Evolutionary conservation across 106 monocot species (phyloP).

Genomic region (Acorus gramineus): DNA sequence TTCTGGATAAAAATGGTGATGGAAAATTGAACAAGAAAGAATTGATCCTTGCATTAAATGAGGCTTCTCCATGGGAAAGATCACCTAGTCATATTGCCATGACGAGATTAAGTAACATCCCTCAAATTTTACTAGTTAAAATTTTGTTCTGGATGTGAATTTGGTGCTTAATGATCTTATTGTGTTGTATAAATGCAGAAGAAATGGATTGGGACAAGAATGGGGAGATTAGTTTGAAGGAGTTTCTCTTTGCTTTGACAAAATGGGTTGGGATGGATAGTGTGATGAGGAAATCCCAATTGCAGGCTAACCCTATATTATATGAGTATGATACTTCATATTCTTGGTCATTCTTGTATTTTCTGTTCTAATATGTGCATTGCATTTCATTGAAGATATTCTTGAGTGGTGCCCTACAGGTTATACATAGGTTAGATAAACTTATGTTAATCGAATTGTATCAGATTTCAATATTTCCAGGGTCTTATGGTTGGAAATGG

Average conservation of each 20-base stretch:
- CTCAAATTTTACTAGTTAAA: neutral
- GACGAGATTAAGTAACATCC: constrained; percentile 15
- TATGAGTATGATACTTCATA: too few relatives aligned
- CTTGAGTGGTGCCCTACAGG: too few relatives aligned
- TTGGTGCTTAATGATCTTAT: neutral
- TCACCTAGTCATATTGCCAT: constrained; percentile 11
- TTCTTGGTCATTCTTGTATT: too few relatives aligned
- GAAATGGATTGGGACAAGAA: constrained; percentile 43
- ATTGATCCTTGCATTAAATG: constrained; percentile 7
- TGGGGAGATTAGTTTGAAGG: constrained; percentile 1
- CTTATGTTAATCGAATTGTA: too few relatives aligned
- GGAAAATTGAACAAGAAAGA: constrained; percentile 24
- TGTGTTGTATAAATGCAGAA: constrained; percentile 15
- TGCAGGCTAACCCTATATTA: too few relatives aligned
- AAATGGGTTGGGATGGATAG: too few relatives aligned
- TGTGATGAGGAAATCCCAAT: too few relatives aligned
- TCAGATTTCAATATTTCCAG: too few relatives aligned
- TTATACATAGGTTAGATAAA: too few relatives aligned
- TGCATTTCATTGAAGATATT: too few relatives aligned
- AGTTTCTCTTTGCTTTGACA: neutral
- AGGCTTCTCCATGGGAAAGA: constrained; percentile 11
- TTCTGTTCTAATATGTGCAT: too few relatives aligned
- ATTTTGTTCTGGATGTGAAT: neutral
- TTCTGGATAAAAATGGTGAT: constrained; percentile 29
- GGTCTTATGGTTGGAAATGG: too few relatives aligned